Percentiles rank a stretch among this genome's conserved stretches.
phyloP scores from a whole-genome alignment of 1,284 basidiomycete genomes.

The Testicularia cyperi region DNA sequence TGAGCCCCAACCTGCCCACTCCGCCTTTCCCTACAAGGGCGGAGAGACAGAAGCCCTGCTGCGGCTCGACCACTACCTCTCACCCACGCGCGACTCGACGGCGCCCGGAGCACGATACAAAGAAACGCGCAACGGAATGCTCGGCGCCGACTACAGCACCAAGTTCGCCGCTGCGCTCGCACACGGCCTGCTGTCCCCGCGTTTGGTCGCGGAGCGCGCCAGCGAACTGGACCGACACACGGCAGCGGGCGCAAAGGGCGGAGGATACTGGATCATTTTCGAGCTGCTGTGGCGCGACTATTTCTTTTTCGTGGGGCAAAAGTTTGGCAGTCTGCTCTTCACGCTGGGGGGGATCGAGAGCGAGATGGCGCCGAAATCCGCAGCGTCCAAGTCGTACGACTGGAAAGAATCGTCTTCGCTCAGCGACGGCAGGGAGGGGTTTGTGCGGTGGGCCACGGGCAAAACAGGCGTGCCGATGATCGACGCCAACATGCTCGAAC shows the following conservation, averaged over 20 bases:
- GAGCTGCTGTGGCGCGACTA: slow-evolving; percentile 55
- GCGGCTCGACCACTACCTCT: slow-evolving; percentile 46
- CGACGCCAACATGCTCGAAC: slow-evolving; percentile 51
- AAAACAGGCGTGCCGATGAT: slow-evolving; percentile 50
- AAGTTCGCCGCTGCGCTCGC: slow-evolving; percentile 50
- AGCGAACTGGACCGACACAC: slow-evolving; percentile 30
- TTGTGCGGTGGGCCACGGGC: slow-evolving; percentile 39
- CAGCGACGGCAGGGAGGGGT: slow-evolving; percentile 26
- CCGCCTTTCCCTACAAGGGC: slow-evolving; percentile 46
- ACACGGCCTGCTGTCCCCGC: slow-evolving; percentile 45
- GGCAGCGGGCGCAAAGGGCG: slow-evolving; percentile 7
- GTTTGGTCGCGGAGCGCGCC: slow-evolving; percentile 38
- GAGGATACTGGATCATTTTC: slow-evolving; percentile 54
- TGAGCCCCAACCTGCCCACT: slow-evolving; percentile 15
- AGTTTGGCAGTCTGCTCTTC: slow-evolving; percentile 47
- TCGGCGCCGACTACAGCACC: slow-evolving; percentile 45
- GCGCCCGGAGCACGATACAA: slow-evolving; percentile 40
- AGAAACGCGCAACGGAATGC: slow-evolving; percentile 48
- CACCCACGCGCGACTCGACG: slow-evolving; percentile 4
- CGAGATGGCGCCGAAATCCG: slow-evolving; percentile 24
- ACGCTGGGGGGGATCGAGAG: slow-evolving; percentile 46
- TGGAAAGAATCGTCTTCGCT: slow-evolving; percentile 32
- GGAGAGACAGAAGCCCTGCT: slow-evolving; percentile 47
- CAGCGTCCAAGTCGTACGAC: slow-evolving; percentile 31
- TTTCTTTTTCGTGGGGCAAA: slow-evolving; percentile 62